phyloP scores from a whole-genome alignment of 2,329 filamentous ascomycete species.

The Triangularia verruculosa region DNA sequence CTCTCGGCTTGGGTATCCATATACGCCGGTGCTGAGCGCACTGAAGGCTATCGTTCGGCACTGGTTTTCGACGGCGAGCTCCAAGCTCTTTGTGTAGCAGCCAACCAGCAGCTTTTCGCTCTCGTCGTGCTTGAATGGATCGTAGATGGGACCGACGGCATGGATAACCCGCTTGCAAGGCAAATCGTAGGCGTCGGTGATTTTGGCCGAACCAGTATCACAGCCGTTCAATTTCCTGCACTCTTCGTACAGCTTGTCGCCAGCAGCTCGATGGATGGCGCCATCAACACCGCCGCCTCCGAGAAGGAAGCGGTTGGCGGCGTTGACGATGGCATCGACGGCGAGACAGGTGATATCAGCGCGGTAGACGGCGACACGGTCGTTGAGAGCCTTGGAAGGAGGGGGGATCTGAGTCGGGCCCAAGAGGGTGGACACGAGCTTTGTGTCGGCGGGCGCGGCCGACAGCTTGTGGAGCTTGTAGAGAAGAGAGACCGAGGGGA shows the following conservation, averaged over 20 bases:
- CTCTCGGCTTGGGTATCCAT: constrained; percentile 74
- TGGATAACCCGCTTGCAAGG: constrained; percentile 82
- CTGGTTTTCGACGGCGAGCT: constrained; percentile 65
- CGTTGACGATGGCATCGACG: constrained; percentile 87
- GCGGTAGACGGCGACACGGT: constrained; percentile 66
- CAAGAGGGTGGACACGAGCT: constrained; percentile 23
- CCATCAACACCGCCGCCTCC: constrained; percentile 91
- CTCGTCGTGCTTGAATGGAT: constrained; percentile 36
- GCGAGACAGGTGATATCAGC: constrained; percentile 78
- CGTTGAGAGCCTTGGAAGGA: constrained; percentile 59
- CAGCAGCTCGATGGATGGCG: constrained; percentile 82
- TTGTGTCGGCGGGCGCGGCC: constrained; percentile 18
- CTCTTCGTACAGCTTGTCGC: constrained; percentile 63
- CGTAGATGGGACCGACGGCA: constrained; percentile 82
- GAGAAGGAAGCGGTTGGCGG: constrained; percentile 74
- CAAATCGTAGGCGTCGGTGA: constrained; percentile 73
- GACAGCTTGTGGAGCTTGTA: constrained; percentile 58
- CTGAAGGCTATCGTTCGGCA: constrained; percentile 77
- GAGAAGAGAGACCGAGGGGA: constrained; percentile 62
- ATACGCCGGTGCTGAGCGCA: constrained; percentile 82
- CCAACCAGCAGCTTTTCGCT: constrained; percentile 49
- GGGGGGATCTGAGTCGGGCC: constrained; percentile 25
- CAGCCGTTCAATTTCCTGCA: constrained; percentile 73
- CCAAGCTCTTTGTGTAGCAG: constrained; percentile 70
- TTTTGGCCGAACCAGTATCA: constrained; percentile 73